These are phyloP conservation scores for Geotrichum australiense DNA, from an alignment of 1,139 yeast genomes.

Conservation along the genomic window DNA sequence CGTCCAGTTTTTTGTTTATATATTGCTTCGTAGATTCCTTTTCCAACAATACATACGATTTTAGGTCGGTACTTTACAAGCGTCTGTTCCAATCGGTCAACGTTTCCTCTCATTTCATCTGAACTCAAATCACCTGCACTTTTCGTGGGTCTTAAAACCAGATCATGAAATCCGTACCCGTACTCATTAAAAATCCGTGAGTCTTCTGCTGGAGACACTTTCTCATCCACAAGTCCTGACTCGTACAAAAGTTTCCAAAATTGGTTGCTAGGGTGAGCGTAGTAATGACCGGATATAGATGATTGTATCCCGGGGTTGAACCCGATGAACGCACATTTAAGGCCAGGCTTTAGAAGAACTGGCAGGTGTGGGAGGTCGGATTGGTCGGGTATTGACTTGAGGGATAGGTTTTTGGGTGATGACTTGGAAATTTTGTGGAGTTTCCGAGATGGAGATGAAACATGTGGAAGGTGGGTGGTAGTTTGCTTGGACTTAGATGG, in stretches of 20 bases:
- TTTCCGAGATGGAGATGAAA: too few species aligned
- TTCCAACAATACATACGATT: conserved; percentile 57
- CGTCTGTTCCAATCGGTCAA: conserved; percentile 46
- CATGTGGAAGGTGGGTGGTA: too few species aligned
- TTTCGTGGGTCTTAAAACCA: conserved; percentile 58
- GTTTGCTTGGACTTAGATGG: too few species aligned
- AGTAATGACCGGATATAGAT: conserved; percentile 58
- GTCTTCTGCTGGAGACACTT: conserved; percentile 40
- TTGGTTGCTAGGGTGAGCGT: conserved; percentile 63
- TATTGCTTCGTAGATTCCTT: conserved; percentile 70
- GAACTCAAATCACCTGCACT: conserved; percentile 49
- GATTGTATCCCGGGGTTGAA: conserved; percentile 70
- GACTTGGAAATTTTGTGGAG: too few species aligned
- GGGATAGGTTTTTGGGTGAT: conserved; percentile 1
- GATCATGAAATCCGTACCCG: conserved; percentile 64
- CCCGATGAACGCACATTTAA: conserved; percentile 54
- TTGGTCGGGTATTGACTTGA: too few species aligned
- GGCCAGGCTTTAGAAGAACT: conserved; percentile 32
- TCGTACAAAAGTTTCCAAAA: conserved; percentile 65
- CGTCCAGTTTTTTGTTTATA: conserved; percentile 35
- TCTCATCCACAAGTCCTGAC: conserved; percentile 40
- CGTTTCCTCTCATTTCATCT: conserved; percentile 51
- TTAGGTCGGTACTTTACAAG: conserved; percentile 38
- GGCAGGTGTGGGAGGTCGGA: conserved; percentile 33
- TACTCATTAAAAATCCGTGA: conserved; percentile 38